A percentile compares a stretch with the other conserved stretches of the same genome.
phyloP scores from a whole-genome alignment of 2,329 filamentous ascomycete species.

The Claviceps humidiphila region DNA sequence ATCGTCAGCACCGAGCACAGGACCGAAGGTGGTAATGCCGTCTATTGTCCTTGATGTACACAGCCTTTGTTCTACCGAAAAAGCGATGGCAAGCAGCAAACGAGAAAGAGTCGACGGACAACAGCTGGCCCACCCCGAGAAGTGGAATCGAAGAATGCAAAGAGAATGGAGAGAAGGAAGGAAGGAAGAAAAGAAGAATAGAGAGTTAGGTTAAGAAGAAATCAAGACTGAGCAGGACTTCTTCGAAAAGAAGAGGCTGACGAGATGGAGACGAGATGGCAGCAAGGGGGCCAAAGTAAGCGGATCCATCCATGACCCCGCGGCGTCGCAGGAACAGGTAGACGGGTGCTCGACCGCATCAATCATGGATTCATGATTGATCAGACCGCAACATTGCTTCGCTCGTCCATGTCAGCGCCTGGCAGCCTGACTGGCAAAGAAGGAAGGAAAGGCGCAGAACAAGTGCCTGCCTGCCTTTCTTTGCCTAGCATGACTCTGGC shows the following conservation, averaged over 20 bases:
- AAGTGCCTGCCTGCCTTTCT: no score
- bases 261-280: background rate
- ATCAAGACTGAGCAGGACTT: background rate
- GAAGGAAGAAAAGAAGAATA: background rate
- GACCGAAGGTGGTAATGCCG: background rate
- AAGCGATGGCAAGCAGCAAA: background rate
- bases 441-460: no score
- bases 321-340: no score
- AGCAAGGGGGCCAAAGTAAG: background rate
- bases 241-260: background rate
- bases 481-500: no score
- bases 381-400: no score
- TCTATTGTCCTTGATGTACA: background rate
- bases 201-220: background rate
- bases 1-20: background rate
- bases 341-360: no score
- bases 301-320: background rate
- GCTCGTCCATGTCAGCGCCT: no score
- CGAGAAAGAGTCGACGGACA: background rate
- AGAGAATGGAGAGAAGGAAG: background rate
- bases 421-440: no score
- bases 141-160: background rate
- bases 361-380: no score
- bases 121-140: background rate
- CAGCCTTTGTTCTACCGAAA: background rate